A percentile compares a stretch with the other conserved stretches of the same genome.
These are phyloP conservation scores for Cladosporium sphaerospermum DNA, from an alignment of 2,329 filamentous ascomycete species.

Conservation along the genomic window DNA sequence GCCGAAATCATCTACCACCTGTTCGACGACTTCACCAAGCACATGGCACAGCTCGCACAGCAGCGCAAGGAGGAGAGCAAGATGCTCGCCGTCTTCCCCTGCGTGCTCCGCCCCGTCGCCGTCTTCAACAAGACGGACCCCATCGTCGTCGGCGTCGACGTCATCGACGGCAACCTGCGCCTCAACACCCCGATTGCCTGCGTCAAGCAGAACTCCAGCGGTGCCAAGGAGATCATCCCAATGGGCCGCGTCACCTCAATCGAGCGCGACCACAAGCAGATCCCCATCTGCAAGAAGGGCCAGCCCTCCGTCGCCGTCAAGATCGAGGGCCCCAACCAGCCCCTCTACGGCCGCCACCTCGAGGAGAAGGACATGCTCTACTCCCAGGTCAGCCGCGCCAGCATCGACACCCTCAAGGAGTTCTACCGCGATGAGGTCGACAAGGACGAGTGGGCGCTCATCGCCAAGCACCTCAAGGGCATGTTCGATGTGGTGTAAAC, in stretches of 20 bases:
- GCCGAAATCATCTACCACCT: constrained; percentile 99
- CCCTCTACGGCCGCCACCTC: constrained; percentile 87
- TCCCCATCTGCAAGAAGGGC: constrained; percentile 86
- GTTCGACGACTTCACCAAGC: constrained; percentile 92
- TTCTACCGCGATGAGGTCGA: constrained; percentile 83
- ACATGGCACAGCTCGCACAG: constrained; percentile 80
- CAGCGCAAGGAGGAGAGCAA: constrained; percentile 96
- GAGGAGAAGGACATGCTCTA: constrained; percentile 88
- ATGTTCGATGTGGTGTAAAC: constrained; percentile 71
- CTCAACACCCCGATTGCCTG: constrained; percentile 86
- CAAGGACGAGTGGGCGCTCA: constrained; percentile 89
- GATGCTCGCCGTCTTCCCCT: constrained; percentile 93
- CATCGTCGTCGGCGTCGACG: constrained; percentile 92
- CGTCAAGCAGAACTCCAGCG: constrained; percentile 71
- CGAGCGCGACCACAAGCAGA: constrained; percentile 94
- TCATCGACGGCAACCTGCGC: constrained; percentile 79
- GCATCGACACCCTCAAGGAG: constrained; percentile 93
- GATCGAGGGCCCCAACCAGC: constrained; percentile 90
- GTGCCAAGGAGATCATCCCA: constrained; percentile 73
- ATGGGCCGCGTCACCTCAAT: constrained; percentile 95
- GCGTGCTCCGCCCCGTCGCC: constrained; percentile 79
- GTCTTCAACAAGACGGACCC: constrained; percentile 98
- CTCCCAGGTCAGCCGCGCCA: constrained; percentile 76
- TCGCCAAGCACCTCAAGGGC: constrained; percentile 84
- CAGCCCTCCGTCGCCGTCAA: constrained; percentile 97